A percentile compares a stretch with the other conserved stretches of the same genome.
Evolutionary conservation across 768 basidiomycete species (phyloP).

Genomic region (Paxillus rubicundulus): DNA sequence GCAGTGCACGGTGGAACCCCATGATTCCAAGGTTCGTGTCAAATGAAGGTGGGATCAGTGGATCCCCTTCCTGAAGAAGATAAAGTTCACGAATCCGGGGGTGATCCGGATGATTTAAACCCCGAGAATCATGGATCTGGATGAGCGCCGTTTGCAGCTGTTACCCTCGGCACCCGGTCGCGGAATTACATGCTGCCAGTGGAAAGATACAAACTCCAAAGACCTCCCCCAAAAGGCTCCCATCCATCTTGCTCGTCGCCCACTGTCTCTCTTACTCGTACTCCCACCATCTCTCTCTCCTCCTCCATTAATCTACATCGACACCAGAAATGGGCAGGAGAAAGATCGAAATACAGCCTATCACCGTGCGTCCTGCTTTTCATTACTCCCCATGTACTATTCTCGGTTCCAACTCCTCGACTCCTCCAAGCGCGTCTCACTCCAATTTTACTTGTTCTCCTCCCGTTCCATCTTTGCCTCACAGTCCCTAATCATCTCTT

Average conservation of each 20-base stretch:
- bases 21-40: slow-evolving; percentile 9
- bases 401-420: slow-evolving; percentile 13
- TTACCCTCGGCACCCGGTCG: slow-evolving; percentile 38
- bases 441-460: slow-evolving; percentile 30
- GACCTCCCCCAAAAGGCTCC: slow-evolving; percentile 33
- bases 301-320: neutral
- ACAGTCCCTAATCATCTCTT: slow-evolving; percentile 35
- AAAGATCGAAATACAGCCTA: slow-evolving; percentile 83
- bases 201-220: slow-evolving; percentile 35
- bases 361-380: slow-evolving; percentile 53
- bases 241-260: slow-evolving; percentile 22
- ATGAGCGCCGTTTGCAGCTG: slow-evolving; percentile 36
- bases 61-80: neutral
- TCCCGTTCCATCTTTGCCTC: slow-evolving; percentile 32
- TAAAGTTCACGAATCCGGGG: slow-evolving; percentile 21
- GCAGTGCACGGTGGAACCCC: neutral
- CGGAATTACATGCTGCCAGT: slow-evolving; percentile 37
- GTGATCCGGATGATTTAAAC: slow-evolving; percentile 23
- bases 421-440: slow-evolving; percentile 13
- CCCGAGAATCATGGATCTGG: slow-evolving; percentile 25
- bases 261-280: slow-evolving; percentile 11
- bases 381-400: slow-evolving; percentile 13
- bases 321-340: slow-evolving; percentile 57
- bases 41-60: neutral
- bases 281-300: slow-evolving; percentile 20